Base-by-base conservation (phyloP, 1,284 basidiomycete genomes). In the Paramarasmius palmivorus region DNA sequence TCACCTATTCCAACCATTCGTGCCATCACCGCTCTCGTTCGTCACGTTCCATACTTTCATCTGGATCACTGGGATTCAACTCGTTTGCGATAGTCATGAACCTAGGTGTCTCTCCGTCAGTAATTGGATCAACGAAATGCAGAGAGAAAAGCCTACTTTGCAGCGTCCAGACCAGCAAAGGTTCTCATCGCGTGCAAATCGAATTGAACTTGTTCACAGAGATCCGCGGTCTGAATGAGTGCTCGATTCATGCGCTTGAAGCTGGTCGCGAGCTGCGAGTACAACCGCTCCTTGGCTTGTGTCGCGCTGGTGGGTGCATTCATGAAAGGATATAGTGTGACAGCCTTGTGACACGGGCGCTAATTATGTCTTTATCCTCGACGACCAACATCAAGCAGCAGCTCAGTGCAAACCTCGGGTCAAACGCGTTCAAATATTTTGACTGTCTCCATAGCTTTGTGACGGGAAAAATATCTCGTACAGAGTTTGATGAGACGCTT, bases 401-500 rank as follows among this genome's bases (percentile, higher is more conserved):
- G 66, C 75, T 92, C 26, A 78, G 74, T 22, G 71, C 72, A 26
- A 79, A 81, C 4, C 71, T 92, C 8, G 90, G 87, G 2, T 57
- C 71, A 34, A 86, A 84, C 54, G 81, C 87, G 1, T 65, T 73
- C 1, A 61, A 59, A 1, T 92, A 92, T 66, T 91, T 89, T 68
- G 66, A 74, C 9, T 74, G 79, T 0, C 71, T 92, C 17, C 81
- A 82, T 57, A 74, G 75, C 40, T 92, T 88, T 65, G 76, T 92
- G 1, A 76, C 79, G 29, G 90, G 84, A 0, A 76, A 75, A 54
- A 82, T 83, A 59, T 89, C 89, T 2, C 79, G 90, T 36, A 71
- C 72, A 49, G 90, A 92, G 65, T 92, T 90, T 62, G 90, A 92
- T 53, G 85, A 88, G 8, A 69, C 78, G 20, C 76, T 90, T 52